phyloP scores from a whole-genome alignment of 164 flowering plant genomes.

The Chimonanthus praecox region DNA sequence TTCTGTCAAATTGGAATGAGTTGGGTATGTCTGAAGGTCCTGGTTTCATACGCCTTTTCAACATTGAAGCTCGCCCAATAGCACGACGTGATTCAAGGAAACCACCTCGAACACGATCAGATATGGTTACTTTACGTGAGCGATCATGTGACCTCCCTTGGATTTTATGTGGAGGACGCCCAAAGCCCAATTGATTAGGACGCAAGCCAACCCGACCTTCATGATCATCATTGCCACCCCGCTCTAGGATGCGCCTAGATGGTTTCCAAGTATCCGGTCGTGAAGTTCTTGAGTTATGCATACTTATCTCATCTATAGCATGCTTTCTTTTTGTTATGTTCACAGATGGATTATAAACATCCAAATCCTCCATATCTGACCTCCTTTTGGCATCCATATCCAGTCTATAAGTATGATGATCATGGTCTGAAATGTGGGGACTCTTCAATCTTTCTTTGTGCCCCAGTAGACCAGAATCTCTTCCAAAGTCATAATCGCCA shows the following conservation, averaged over 20 bases:
- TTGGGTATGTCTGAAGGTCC: slow-evolving; percentile 13
- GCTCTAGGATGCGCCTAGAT: slow-evolving; percentile 14
- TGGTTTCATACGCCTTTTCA: slow-evolving; percentile 36
- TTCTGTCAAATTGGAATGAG: slow-evolving; percentile 13
- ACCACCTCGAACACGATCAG: slow-evolving; percentile 11
- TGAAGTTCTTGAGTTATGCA: slow-evolving; percentile 12
- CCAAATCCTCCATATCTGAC: slow-evolving; percentile 15
- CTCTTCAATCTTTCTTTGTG: slow-evolving; percentile 17
- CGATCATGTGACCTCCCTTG: slow-evolving; percentile 7
- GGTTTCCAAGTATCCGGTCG: slow-evolving; percentile 16
- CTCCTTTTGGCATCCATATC: slow-evolving; percentile 15
- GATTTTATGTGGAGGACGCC: slow-evolving; percentile 9
- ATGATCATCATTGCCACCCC: slow-evolving; percentile 11
- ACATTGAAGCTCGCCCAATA: slow-evolving; percentile 11
- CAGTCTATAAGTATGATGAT: slow-evolving; percentile 10
- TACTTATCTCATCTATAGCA: slow-evolving; percentile 15
- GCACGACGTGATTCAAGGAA: slow-evolving; percentile 4
- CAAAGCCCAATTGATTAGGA: slow-evolving; percentile 13
- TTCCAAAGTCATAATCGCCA: slow-evolving; percentile 21
- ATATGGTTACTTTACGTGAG: slow-evolving; percentile 1
- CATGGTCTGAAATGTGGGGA: slow-evolving; percentile 14
- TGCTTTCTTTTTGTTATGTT: slow-evolving; percentile 17
- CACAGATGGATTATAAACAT: slow-evolving; percentile 15
- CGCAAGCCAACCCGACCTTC: slow-evolving; percentile 10
- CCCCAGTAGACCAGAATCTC: slow-evolving; percentile 19